Base-by-base conservation (phyloP, 306 rosid genomes). In the Abrus precatorius region DNA sequence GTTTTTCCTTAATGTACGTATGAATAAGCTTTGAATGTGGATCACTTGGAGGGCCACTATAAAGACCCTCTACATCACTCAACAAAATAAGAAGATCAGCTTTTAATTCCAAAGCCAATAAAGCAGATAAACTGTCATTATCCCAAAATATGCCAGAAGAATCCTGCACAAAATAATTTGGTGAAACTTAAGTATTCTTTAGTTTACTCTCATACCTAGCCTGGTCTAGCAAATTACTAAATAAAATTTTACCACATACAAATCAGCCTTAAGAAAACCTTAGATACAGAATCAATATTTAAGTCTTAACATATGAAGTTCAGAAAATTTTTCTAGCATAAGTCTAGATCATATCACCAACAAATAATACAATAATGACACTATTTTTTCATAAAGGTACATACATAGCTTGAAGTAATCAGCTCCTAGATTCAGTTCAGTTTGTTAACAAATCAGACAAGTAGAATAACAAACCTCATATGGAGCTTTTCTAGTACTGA, bases 111-210 rank as follows among this genome's bases (percentile, higher is more conserved):
- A 95, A 85, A 81, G 97, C 97, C 89, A 95, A 83, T 55, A 95
- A 89, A 78, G 99, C 99, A 32, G 99, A 91, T 86, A 95, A 92
- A 92, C 99, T 95, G 86, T 95, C 99, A 81, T 95, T 95, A 78
- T 95, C 99, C 99, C 99, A 95, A 89, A 95, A 95, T 86, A 95
- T 95, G 82, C 99, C 99, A 82, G 97, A 95, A 74, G 98, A 90
- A 81, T 93, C 99, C 97, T 95, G 95, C 79, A 86, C 33, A 79
- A 71, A 67, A 71, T 44, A 44, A 70, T 30, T 40, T 32, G 56
- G 70, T 53, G 30, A 34, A 60, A 74, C 64, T 56, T 71, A 64
- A 76, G 12, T 60, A 65, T n/a, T 38, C 32, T 59, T 50, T 44
- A 44, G 45, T 59, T 47, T 59, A 74, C 13, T 74, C 68, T 11